phyloP scores from a whole-genome alignment of 306 rosid species.

The Vicia villosa region DNA sequence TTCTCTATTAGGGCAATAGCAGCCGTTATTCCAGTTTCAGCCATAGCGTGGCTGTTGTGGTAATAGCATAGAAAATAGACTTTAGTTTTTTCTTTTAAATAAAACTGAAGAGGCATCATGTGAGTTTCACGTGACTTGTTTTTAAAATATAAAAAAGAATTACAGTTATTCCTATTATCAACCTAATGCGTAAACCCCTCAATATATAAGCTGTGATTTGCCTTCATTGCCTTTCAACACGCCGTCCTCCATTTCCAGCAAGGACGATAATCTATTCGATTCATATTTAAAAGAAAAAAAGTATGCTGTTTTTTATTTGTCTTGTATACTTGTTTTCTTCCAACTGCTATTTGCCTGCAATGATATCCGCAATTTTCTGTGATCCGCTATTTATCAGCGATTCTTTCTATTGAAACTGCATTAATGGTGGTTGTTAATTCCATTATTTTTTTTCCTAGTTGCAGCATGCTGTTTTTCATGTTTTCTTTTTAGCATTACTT shows the following conservation, averaged over 20 bases:
- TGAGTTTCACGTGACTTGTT: neutral
- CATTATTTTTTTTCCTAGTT: neutral
- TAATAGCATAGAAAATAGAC: neutral
- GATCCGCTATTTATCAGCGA: neutral
- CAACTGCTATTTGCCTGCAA: neutral
- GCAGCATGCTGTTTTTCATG: constrained; percentile 15
- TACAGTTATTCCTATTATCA: neutral
- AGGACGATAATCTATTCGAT: neutral
- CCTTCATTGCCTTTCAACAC: neutral
- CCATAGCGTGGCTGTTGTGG: constrained; percentile 1
- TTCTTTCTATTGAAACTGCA: neutral
- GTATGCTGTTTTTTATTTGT: neutral
- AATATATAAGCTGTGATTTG: neutral
- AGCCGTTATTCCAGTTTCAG: neutral
- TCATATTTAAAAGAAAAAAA: neutral
- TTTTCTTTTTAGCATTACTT: constrained; percentile 11
- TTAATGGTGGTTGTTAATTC: constrained; percentile 19
- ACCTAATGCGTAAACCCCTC: neutral
- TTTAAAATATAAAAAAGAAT: neutral
- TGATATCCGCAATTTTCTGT: no score
- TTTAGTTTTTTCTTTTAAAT: neutral
- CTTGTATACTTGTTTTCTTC: neutral
- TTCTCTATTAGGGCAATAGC: neutral
- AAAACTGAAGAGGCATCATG: neutral
- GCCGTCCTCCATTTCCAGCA: neutral